Percentiles rank a stretch among this genome's conserved stretches.
Evolutionary conservation across 2,329 filamentous ascomycete genomes (phyloP).

Genomic region (Colletotrichum liriopes): DNA sequence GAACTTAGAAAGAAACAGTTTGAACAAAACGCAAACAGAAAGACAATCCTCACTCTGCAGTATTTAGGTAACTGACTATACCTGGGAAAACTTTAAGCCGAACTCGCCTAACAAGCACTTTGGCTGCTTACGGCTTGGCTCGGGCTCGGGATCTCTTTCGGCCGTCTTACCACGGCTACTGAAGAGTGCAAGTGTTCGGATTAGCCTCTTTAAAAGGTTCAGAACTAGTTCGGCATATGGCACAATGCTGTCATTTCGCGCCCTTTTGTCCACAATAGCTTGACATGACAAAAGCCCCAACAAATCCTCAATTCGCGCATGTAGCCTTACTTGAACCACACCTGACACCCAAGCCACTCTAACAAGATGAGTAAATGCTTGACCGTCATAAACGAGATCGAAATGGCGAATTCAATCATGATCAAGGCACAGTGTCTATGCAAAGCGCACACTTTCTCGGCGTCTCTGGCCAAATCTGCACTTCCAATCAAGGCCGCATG

Average conservation of each 20-base stretch:
- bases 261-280: neutral
- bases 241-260: too few relatives aligned
- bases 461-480: constrained; percentile 49
- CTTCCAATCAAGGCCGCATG: constrained; percentile 59
- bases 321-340: neutral
- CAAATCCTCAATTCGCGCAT: too few relatives aligned
- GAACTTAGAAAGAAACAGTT: neutral
- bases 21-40: neutral
- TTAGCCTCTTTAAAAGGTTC: neutral
- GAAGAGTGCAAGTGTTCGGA: neutral
- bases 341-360: too few relatives aligned
- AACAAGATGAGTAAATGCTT: neutral
- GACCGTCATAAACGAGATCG: neutral
- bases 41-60: neutral
- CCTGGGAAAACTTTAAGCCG: neutral
- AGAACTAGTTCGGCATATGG: neutral
- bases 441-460: constrained; percentile 58
- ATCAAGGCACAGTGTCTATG: constrained; percentile 59
- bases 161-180: neutral
- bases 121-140: neutral
- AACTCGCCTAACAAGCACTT: neutral
- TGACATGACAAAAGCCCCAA: neutral
- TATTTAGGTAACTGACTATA: too few relatives aligned
- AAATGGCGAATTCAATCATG: neutral
- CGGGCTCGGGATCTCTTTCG: neutral